Evolutionary conservation across 2,329 filamentous ascomycete genomes (phyloP).

Genomic region (Diaporthe citriasiana): DNA sequence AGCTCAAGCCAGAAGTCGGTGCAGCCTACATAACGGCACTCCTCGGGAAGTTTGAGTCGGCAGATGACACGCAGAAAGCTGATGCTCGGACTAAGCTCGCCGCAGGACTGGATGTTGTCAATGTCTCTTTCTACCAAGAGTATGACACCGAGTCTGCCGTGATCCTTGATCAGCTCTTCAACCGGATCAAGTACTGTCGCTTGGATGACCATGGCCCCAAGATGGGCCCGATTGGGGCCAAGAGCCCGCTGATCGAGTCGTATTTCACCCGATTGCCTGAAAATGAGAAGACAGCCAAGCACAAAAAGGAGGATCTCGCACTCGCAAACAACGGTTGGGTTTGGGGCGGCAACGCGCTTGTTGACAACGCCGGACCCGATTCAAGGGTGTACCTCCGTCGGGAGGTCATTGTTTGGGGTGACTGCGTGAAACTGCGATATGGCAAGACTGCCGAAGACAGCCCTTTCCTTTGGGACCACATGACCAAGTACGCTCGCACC

Average conservation of each 20-base stretch:
- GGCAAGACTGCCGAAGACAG: constrained; percentile 85
- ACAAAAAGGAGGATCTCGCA: constrained; percentile 81
- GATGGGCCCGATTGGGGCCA: constrained; percentile 80
- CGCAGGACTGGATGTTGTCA: constrained; percentile 83
- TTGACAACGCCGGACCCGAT: constrained; percentile 91
- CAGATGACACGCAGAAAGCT: constrained; percentile 58
- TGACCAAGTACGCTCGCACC: constrained; percentile 91
- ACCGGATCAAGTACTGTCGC: constrained; percentile 94
- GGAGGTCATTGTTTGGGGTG: constrained; percentile 98
- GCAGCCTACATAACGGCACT: constrained; percentile 78
- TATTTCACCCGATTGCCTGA: constrained; percentile 93
- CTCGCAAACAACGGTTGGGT: constrained; percentile 99
- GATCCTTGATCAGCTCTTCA: constrained; percentile 92
- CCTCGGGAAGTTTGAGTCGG: constrained; percentile 74
- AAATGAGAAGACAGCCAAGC: constrained; percentile 83
- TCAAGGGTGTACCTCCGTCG: constrained; percentile 95
- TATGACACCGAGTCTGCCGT: constrained; percentile 87
- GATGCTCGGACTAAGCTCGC: constrained; percentile 68
- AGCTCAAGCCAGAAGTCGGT: constrained; percentile 76
- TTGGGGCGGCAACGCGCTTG: constrained; percentile 94
- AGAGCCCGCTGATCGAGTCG: constrained; percentile 88
- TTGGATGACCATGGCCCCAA: constrained; percentile 94
- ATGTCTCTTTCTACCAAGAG: constrained; percentile 90
- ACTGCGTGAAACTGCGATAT: constrained; percentile 97
- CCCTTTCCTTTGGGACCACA: constrained; percentile 95